Percentiles rank a stretch among this genome's conserved stretches.
phyloP scores from a whole-genome alignment of 352 stramenopile genomes.

The Pythium sukuiense region DNA sequence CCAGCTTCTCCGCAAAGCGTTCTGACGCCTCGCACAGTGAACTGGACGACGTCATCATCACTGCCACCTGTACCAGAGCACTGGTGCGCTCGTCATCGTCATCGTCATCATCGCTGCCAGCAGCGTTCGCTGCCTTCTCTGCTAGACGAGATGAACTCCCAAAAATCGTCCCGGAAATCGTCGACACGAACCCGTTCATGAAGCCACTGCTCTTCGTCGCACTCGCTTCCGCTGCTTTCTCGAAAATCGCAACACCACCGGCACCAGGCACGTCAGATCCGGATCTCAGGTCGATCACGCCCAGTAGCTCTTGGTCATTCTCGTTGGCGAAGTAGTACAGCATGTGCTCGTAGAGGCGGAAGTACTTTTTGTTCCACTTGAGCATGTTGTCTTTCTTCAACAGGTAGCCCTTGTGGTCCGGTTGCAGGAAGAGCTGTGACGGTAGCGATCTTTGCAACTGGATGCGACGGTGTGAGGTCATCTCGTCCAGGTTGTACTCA shows the following conservation, averaged over 20 bases:
- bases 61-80: constrained; percentile 61
- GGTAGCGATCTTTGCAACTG: constrained; percentile 82
- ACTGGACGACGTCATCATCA: constrained; percentile 73
- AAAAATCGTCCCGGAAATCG: constrained; percentile 79
- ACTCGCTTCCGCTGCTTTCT: constrained; percentile 60
- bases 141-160: constrained; percentile 54
- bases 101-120: constrained; percentile 47
- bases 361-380: constrained; percentile 90
- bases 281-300: constrained; percentile 77
- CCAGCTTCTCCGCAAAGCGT: constrained; percentile 47
- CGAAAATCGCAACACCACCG: constrained; percentile 81
- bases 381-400: constrained; percentile 89
- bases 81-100: constrained; percentile 54
- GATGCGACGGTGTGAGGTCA: constrained; percentile 73
- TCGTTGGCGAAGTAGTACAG: constrained; percentile 89
- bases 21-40: constrained; percentile 64
- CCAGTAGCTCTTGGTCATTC: constrained; percentile 78
- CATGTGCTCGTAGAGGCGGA: constrained; percentile 86
- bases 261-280: constrained; percentile 68
- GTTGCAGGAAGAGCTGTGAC: constrained; percentile 76
- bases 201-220: constrained; percentile 51
- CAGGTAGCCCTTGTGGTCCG: constrained; percentile 77
- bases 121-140: constrained; percentile 36
- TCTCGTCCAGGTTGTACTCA: constrained; percentile 88
- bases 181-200: constrained; percentile 80